Conservation (phyloP, 202 grass and related monocot genomes). For the Schoenoplectus tabernaemontani region DNA sequence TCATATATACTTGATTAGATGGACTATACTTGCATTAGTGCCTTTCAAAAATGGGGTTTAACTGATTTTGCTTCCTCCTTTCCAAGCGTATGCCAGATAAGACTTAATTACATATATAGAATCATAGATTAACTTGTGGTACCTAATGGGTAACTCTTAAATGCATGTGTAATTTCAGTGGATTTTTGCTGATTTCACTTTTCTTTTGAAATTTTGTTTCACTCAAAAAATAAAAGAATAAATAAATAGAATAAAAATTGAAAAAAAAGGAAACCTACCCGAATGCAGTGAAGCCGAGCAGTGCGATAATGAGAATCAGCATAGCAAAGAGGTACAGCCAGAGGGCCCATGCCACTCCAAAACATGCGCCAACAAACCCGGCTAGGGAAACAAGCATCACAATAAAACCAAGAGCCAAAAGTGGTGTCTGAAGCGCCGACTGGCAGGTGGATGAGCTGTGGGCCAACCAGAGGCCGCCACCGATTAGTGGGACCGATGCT, state of each 20-base stretch:
- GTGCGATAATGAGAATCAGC: conserved; percentile 49
- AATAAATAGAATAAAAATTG: not conserved
- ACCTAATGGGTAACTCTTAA: not conserved
- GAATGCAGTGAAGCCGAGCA: conserved; percentile 66
- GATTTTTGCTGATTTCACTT: not conserved
- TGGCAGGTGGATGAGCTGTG: conserved; percentile 66
- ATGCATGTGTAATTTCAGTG: not conserved
- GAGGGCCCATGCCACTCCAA: conserved; percentile 85
- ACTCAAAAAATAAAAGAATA: not conserved
- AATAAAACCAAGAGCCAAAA: conserved; percentile 65
- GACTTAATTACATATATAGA: not conserved
- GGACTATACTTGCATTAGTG: not conserved
- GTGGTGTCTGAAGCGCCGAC: conserved; percentile 80
- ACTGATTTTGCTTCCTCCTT: not conserved
- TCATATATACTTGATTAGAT: not conserved
- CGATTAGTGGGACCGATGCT: conserved; percentile 80
- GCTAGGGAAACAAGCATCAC: conserved; percentile 74
- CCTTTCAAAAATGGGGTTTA: not conserved
- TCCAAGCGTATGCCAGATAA: not conserved
- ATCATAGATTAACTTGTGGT: not conserved
- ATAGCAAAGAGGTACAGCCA: conserved; percentile 86
- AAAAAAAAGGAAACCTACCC: conserved; percentile 34
- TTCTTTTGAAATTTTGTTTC: not conserved
- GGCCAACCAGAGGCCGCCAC: conserved; percentile 69
- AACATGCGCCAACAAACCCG: conserved; percentile 88